These are phyloP conservation scores for Globisporangium parvum DNA, from an alignment of 352 stramenopile species.

Conservation along the genomic window DNA sequence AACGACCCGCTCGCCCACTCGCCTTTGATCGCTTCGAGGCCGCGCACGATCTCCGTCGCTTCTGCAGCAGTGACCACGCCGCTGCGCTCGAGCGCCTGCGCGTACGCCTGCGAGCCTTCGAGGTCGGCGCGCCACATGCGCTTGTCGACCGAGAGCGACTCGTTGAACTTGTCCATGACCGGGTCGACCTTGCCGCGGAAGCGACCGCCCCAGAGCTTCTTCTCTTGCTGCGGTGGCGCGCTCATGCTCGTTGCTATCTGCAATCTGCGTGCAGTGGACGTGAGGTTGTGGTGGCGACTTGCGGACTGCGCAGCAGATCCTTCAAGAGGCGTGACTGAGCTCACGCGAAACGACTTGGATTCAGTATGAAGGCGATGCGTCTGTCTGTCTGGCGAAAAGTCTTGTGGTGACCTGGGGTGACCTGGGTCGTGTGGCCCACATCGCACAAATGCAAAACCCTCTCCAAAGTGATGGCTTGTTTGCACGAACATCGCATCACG, in stretches of 20 bases:
- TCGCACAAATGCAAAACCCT: too few species aligned
- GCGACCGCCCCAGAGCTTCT: slow-evolving; percentile 88
- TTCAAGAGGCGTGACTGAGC: too few species aligned
- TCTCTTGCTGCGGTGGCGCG: slow-evolving; percentile 26
- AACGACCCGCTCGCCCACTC: slow-evolving; percentile 88
- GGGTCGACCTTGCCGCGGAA: slow-evolving; percentile 95
- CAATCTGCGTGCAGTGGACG: not conserved
- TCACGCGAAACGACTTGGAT: too few species aligned
- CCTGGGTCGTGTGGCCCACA: too few species aligned
- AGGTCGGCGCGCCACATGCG: slow-evolving; percentile 97
- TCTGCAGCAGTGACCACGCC: slow-evolving; percentile 93
- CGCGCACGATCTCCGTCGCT: slow-evolving; percentile 72
- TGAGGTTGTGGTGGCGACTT: not conserved
- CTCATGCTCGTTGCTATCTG: slow-evolving; percentile 16
- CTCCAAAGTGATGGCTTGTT: not conserved
- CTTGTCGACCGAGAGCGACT: slow-evolving; percentile 96
- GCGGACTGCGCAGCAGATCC: not conserved
- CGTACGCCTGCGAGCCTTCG: slow-evolving; percentile 94
- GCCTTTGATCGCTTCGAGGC: slow-evolving; percentile 77
- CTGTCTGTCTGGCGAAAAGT: not conserved
- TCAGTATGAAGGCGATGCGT: too few species aligned
- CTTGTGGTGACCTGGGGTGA: not conserved
- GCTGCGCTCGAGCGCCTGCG: slow-evolving; percentile 81
- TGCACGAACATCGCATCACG: not conserved
- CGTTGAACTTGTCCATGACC: slow-evolving; percentile 99